These are phyloP conservation scores for Talaromyces verruculosus DNA, from an alignment of 2,329 filamentous ascomycete genomes.

Conservation along the genomic window DNA sequence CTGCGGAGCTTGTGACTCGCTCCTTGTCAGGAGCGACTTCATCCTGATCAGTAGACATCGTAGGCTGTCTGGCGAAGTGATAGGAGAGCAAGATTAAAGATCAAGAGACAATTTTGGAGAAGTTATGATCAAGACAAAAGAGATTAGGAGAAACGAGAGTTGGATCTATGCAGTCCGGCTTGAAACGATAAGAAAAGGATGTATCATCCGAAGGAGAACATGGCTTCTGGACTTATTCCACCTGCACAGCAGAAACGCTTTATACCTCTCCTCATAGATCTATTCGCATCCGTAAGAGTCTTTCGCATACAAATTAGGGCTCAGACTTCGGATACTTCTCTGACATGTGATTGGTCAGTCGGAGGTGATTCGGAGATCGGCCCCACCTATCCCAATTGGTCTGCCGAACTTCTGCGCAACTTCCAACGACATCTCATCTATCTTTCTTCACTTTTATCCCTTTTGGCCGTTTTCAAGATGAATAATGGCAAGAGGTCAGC, in stretches of 20 bases:
- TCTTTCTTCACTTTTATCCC: neutral
- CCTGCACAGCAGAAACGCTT: neutral
- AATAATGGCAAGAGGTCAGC: conserved; percentile 2
- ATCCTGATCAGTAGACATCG: neutral
- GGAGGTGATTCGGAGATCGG: conserved; percentile 10
- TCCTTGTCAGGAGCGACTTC: neutral
- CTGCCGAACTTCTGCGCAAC: neutral
- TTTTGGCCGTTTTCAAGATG: neutral
- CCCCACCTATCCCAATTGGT: neutral
- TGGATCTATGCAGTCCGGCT: neutral
- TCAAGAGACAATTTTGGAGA: neutral
- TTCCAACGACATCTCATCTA: neutral
- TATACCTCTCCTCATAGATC: neutral
- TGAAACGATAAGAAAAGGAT: neutral
- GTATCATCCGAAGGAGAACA: neutral
- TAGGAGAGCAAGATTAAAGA: neutral
- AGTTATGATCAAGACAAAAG: neutral
- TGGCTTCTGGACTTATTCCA: neutral
- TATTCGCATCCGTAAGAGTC: neutral
- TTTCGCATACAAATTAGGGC: conserved; percentile 10
- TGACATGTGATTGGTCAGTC: neutral
- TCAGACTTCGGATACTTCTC: conserved; percentile 5
- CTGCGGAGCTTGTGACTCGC: neutral
- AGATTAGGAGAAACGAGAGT: neutral
- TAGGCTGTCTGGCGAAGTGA: neutral